A percentile compares a stretch with the other conserved stretches of the same genome.
These are phyloP conservation scores for Penicillium angulare DNA, from an alignment of 495 filamentous ascomycete species.

Conservation along the genomic window DNA sequence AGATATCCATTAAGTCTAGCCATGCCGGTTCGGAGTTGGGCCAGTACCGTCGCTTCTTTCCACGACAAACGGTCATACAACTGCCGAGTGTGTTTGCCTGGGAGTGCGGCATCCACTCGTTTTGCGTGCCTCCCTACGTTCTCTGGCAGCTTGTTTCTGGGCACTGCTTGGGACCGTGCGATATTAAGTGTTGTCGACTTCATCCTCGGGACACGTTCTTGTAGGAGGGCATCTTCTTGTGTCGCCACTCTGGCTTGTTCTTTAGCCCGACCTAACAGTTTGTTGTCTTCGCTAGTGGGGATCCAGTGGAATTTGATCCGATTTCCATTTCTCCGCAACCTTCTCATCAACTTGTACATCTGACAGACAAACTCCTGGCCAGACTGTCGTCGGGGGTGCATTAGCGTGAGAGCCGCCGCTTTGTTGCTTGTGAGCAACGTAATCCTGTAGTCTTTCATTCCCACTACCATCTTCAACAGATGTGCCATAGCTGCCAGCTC, in stretches of 20 bases:
- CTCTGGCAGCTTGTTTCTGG: slow-evolving; percentile 12
- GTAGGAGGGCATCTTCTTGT: slow-evolving; percentile 6
- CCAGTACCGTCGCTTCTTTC: slow-evolving; percentile 21
- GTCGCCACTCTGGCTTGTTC: slow-evolving; percentile 17
- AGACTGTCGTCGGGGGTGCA: not conserved
- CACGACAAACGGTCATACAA: slow-evolving; percentile 22
- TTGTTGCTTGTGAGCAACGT: not conserved
- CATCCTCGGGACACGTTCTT: slow-evolving; percentile 9
- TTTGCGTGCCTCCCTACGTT: slow-evolving; percentile 25
- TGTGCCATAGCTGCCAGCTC: too few relatives aligned
- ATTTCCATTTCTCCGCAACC: slow-evolving; percentile 10
- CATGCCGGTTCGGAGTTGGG: too few relatives aligned
- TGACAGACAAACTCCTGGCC: not conserved
- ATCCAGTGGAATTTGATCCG: slow-evolving; percentile 8
- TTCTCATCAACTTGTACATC: slow-evolving; percentile 4
- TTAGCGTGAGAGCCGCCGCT: not conserved
- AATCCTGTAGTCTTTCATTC: slow-evolving; percentile 7
- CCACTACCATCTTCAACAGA: too few relatives aligned
- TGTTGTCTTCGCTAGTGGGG: slow-evolving; percentile 13
- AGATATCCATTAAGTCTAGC: too few relatives aligned
- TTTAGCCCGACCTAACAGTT: slow-evolving; percentile 18
- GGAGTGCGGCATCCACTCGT: slow-evolving; percentile 28
- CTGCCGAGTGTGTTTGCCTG: slow-evolving; percentile 17
- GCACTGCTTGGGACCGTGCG: slow-evolving; percentile 6
- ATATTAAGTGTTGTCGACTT: too few relatives aligned